These are phyloP conservation scores for Fusarium metavorans DNA, from an alignment of 2,329 filamentous ascomycete genomes.

Conservation along the genomic window DNA sequence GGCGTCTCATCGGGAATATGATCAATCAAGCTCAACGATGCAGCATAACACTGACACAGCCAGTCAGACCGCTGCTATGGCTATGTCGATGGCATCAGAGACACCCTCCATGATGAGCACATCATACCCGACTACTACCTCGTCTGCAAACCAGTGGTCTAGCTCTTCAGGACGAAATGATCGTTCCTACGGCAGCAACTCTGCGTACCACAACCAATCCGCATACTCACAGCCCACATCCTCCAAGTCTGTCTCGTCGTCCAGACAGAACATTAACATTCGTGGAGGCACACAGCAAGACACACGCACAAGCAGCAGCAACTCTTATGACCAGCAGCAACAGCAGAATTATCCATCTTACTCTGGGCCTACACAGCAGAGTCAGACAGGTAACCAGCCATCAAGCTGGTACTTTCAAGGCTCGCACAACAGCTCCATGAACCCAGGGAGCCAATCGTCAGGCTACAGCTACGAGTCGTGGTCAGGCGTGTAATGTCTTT, in stretches of 20 bases:
- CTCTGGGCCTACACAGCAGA: constrained; percentile 29
- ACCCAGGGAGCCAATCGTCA: constrained; percentile 34
- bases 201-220: constrained; percentile 28
- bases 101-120: constrained; percentile 35
- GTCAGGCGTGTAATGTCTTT: constrained; percentile 19
- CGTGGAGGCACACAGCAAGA: constrained; percentile 20
- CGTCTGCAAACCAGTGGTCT: constrained; percentile 45
- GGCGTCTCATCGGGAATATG: constrained; percentile 40
- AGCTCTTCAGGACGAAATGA: constrained; percentile 27
- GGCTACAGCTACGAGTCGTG: constrained; percentile 44
- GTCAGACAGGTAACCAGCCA: constrained; percentile 32
- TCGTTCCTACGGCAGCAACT: constrained; percentile 21
- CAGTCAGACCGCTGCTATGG: constrained; percentile 46
- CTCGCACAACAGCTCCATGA: constrained; percentile 30
- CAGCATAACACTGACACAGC: constrained; percentile 1
- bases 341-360: constrained; percentile 32
- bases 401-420: constrained; percentile 46
- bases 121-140: constrained; percentile 26
- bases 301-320: constrained; percentile 24
- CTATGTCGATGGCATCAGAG: constrained; percentile 35
- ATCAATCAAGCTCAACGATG: constrained; percentile 45
- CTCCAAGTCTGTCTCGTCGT: constrained; percentile 18
- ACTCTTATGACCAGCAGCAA: constrained; percentile 32
- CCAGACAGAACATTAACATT: constrained; percentile 42
- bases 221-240: constrained; percentile 29